These are phyloP conservation scores for Vaccinium macrocarpon DNA, from an alignment of 148 eudicot genomes.

Conservation along the genomic window DNA sequence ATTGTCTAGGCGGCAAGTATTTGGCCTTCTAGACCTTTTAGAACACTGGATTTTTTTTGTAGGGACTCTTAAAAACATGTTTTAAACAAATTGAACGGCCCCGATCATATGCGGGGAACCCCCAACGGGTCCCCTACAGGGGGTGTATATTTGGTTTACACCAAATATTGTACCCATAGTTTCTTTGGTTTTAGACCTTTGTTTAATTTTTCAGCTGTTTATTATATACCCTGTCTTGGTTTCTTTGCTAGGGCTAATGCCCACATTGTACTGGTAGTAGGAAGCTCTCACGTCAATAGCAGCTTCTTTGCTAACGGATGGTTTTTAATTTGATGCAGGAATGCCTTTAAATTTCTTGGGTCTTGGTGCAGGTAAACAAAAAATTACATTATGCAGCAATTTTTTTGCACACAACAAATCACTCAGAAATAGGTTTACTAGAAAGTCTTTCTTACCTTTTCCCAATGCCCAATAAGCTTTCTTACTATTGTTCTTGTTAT, in stretches of 20 bases:
- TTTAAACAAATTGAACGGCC: too few species aligned
- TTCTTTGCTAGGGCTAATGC: not conserved
- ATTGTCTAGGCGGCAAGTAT: too few species aligned
- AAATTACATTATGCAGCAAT: not conserved
- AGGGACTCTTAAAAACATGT: too few species aligned
- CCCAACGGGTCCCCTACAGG: too few species aligned
- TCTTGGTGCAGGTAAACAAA: conserved; percentile 63
- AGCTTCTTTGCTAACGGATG: conserved; percentile 14
- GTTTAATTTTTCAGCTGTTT: not conserved
- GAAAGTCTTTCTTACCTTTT: not conserved
- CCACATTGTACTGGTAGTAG: not conserved
- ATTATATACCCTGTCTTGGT: not conserved
- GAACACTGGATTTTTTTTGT: too few species aligned
- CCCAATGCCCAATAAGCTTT: not conserved
- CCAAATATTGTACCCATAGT: too few species aligned
- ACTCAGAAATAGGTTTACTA: not conserved
- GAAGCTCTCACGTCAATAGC: not conserved
- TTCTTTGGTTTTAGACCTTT: too few species aligned
- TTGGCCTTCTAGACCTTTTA: too few species aligned
- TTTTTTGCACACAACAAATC: not conserved
- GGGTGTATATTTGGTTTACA: too few species aligned
- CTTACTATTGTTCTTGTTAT: not conserved
- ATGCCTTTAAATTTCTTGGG: conserved; percentile 68
- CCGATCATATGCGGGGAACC: too few species aligned
- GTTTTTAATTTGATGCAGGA: conserved; percentile 36